A percentile compares a stretch with the other conserved stretches of the same genome.
These are phyloP conservation scores for Mallotus nudiflorus DNA, from an alignment of 345 rosid genomes.

Conservation along the genomic window DNA sequence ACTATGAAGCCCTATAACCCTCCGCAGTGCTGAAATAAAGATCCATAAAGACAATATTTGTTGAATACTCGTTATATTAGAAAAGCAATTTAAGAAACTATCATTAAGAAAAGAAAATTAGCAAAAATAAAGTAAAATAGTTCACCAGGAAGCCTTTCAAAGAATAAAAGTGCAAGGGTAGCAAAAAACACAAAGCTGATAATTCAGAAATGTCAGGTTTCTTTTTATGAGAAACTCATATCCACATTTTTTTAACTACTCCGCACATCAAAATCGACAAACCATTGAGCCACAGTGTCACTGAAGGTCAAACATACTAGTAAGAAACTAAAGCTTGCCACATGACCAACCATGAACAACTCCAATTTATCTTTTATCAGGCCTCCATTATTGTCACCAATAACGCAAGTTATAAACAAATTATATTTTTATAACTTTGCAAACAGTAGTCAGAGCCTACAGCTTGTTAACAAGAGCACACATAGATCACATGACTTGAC, in stretches of 20 bases:
- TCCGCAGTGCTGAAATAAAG: slow-evolving; percentile 57
- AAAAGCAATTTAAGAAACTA: neutral
- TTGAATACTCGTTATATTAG: neutral
- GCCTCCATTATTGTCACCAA: neutral
- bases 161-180: neutral
- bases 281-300: neutral
- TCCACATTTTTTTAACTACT: neutral
- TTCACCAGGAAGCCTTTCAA: neutral
- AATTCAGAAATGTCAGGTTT: neutral
- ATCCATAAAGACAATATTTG: slow-evolving; percentile 14
- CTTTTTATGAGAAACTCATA: neutral
- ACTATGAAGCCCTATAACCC: slow-evolving; percentile 54
- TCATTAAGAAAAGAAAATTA: no score
- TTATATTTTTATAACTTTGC: neutral
- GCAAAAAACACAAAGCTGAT: neutral
- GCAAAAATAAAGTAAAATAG: neutral
- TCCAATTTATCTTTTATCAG: neutral
- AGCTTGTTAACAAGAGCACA: neutral
- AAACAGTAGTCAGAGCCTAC: neutral
- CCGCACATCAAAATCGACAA: neutral
- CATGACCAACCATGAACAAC: neutral
- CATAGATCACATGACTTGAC: neutral
- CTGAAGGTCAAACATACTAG: neutral
- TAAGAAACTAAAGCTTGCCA: neutral
- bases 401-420: neutral